These are phyloP conservation scores for Corniculantispora saksenae DNA, from an alignment of 2,329 filamentous ascomycete genomes.

Conservation along the genomic window DNA sequence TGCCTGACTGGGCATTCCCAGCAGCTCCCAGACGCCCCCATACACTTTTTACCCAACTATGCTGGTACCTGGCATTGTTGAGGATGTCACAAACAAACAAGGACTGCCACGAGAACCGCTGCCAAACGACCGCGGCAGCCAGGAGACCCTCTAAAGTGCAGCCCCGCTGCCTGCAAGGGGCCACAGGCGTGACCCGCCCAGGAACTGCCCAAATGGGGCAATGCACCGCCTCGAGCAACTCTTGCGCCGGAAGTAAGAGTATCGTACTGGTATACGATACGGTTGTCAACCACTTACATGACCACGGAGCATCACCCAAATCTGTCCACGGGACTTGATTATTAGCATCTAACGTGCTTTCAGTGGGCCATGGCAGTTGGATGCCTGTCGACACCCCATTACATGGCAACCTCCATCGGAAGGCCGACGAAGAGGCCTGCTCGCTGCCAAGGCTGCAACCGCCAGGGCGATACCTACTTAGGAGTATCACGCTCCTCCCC, in stretches of 20 bases:
- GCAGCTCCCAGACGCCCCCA: too few species aligned
- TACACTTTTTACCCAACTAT: too few species aligned
- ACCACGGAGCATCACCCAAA: too few species aligned
- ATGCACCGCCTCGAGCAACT: neutral
- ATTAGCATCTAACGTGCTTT: neutral
- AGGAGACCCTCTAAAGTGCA: neutral
- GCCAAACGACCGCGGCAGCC: neutral
- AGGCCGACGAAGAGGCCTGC: neutral
- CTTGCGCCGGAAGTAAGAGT: too few species aligned
- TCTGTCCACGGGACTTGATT: too few species aligned
- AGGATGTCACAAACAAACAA: neutral
- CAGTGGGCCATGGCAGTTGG: neutral
- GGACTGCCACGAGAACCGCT: neutral
- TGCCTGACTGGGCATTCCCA: too few species aligned
- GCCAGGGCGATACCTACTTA: neutral
- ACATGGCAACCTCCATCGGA: neutral
- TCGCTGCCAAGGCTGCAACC: neutral
- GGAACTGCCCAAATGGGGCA: neutral
- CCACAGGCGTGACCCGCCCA: neutral
- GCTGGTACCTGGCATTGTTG: neutral
- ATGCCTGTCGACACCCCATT: neutral
- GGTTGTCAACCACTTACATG: too few species aligned
- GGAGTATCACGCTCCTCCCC: neutral
- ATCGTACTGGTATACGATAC: too few species aligned
- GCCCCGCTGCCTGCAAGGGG: neutral